A percentile compares a stretch with the other conserved stretches of the same genome.
phyloP scores from a whole-genome alignment of 1,139 yeast species.

The Lizanozyma gosingica region DNA sequence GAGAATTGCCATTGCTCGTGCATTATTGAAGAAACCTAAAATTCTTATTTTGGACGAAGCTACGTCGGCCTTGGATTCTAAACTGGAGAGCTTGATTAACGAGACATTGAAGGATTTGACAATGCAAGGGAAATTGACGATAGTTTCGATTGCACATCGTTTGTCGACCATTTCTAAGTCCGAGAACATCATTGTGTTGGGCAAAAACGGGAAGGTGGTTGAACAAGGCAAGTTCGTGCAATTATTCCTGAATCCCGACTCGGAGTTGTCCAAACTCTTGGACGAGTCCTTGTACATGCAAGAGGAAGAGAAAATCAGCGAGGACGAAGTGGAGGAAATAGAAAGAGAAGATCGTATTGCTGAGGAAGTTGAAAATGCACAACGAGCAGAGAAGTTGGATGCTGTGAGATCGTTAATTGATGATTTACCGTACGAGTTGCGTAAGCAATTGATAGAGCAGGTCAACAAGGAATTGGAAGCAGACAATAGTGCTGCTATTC shows the following conservation, averaged over 20 bases:
- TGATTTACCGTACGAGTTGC: slow-evolving; percentile 28
- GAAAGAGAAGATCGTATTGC: slow-evolving; percentile 6
- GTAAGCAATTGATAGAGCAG: slow-evolving; percentile 23
- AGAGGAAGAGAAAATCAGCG: slow-evolving; percentile 14
- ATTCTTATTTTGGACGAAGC: slow-evolving; percentile 68
- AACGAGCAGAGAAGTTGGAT: slow-evolving; percentile 18
- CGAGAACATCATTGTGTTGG: slow-evolving; percentile 48
- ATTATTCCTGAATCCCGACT: slow-evolving; percentile 32
- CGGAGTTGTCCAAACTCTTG: slow-evolving; percentile 35
- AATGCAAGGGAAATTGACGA: slow-evolving; percentile 58
- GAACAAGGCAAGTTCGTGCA: slow-evolving; percentile 35
- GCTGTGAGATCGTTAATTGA: slow-evolving; percentile 25
- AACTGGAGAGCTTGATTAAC: slow-evolving; percentile 60
- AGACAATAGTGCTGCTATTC: too few species aligned
- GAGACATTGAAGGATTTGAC: slow-evolving; percentile 48
- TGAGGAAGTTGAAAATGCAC: slow-evolving; percentile 4
- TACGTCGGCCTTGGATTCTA: slow-evolving; percentile 70
- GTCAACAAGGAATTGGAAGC: slow-evolving; percentile 18
- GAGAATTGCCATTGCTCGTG: slow-evolving; percentile 81
- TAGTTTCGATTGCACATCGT: slow-evolving; percentile 88
- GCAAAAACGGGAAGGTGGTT: slow-evolving; percentile 35
- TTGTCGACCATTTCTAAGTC: slow-evolving; percentile 63
- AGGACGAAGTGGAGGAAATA: slow-evolving; percentile 17
- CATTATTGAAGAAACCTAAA: slow-evolving; percentile 56
- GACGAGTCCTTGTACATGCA: slow-evolving; percentile 25